phyloP scores from a whole-genome alignment of 2,329 filamentous ascomycete genomes.

The Trichophyton simii region DNA sequence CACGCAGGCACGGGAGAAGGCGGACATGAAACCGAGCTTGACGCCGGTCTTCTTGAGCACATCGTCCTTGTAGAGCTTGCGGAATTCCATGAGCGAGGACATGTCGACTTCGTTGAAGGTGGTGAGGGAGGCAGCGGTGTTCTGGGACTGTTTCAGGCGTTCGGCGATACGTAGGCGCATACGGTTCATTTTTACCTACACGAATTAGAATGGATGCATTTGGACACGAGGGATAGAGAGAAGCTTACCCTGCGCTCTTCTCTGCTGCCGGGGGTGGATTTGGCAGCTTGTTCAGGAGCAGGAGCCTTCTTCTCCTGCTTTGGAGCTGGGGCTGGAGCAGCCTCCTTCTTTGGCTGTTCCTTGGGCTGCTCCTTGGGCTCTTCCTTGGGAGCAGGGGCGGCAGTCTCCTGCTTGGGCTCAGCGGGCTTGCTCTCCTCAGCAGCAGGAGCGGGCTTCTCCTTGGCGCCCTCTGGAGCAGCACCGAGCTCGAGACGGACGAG shows the following conservation, averaged over 20 bases:
- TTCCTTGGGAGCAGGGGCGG: neutral
- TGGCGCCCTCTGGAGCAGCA: conserved; percentile 40
- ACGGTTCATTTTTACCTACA: conserved; percentile 96
- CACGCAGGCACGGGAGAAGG: conserved; percentile 80
- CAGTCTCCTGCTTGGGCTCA: neutral
- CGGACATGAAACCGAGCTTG: conserved; percentile 99
- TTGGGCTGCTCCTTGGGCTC: neutral
- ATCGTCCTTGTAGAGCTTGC: conserved; percentile 94
- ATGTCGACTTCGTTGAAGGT: conserved; percentile 99
- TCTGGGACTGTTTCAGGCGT: conserved; percentile 97
- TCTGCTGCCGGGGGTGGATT: conserved; percentile 51
- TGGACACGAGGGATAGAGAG: conserved; percentile 3
- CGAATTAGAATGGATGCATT: neutral
- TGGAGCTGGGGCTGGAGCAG: conserved; percentile 16
- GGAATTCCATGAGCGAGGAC: conserved; percentile 93
- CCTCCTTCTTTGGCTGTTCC: conserved; percentile 20
- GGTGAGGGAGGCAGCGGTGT: conserved; percentile 90
- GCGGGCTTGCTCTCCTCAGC: conserved; percentile 7
- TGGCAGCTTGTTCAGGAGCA: conserved; percentile 15
- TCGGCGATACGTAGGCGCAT: conserved; percentile 97
- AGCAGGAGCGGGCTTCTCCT: neutral
- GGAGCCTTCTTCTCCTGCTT: conserved; percentile 15
- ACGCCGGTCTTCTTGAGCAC: conserved; percentile 90
- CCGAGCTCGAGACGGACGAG: conserved; percentile 76
- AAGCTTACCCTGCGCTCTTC: conserved; percentile 72